A percentile compares a stretch with the other conserved stretches of the same genome.
Conservation (phyloP, 352 stramenopile genomes). For the Globisporangium spinosum region DNA sequence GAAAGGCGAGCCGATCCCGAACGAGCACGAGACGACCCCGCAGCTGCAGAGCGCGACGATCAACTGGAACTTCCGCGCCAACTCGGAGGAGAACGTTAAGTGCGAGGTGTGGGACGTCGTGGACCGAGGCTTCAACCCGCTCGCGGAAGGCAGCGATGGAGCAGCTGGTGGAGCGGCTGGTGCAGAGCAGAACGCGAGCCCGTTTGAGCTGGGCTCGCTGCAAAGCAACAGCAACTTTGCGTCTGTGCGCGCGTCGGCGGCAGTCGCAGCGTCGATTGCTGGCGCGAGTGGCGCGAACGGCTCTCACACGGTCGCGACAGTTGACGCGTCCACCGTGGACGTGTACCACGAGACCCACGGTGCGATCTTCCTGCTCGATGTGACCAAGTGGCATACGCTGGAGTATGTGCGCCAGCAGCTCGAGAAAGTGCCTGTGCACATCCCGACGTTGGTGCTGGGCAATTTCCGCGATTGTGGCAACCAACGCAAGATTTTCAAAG, state of each 20-base stretch:
- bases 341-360: conserved; percentile 89
- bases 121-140: conserved; percentile 59
- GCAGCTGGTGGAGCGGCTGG: neutral
- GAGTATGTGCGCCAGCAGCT: conserved; percentile 80
- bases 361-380: conserved; percentile 87
- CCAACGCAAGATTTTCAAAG: conserved; percentile 82
- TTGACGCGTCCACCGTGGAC: conserved; percentile 85
- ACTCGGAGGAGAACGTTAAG: conserved; percentile 80
- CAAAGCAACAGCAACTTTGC: conserved; percentile 16
- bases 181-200: conserved; percentile 12
- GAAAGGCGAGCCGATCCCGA: conserved; percentile 71
- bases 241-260: conserved; percentile 23
- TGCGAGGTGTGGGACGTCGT: conserved; percentile 92
- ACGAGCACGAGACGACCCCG: conserved; percentile 65
- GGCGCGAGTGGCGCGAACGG: conserved; percentile 27
- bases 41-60: conserved; percentile 88
- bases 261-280: conserved; percentile 22
- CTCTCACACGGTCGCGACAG: conserved; percentile 55
- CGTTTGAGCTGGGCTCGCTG: conserved; percentile 23
- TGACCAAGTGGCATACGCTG: conserved; percentile 74
- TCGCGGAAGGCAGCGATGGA: conserved; percentile 12
- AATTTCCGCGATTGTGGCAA: conserved; percentile 75
- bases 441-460: conserved; percentile 75
- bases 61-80: conserved; percentile 71
- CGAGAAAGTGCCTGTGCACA: conserved; percentile 65